Evolutionary conservation across 495 filamentous ascomycete species (phyloP).

Genomic region (Podospora sp.): DNA sequence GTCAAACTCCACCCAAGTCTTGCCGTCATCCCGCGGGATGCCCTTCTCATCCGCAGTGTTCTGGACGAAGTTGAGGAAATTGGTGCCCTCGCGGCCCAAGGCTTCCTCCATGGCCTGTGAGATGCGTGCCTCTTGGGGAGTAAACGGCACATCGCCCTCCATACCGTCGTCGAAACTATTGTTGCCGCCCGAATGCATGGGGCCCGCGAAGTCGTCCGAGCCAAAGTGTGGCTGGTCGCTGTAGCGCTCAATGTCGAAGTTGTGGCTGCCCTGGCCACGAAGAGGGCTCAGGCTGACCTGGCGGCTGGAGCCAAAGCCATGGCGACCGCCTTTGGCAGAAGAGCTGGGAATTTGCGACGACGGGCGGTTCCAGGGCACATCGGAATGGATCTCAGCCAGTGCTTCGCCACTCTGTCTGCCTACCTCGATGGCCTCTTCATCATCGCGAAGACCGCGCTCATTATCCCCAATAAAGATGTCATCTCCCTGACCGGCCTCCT

Average conservation of each 20-base stretch:
- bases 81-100: constrained; percentile 44
- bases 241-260: constrained; percentile 43
- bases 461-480: constrained; percentile 6
- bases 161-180: background rate
- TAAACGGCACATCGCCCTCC: background rate
- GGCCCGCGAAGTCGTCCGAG: constrained; percentile 33
- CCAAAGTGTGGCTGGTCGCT: constrained; percentile 41
- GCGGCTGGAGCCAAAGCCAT: constrained; percentile 26
- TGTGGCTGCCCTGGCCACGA: constrained; percentile 33
- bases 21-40: constrained; percentile 42
- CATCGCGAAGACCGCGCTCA: background rate
- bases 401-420: constrained; percentile 41
- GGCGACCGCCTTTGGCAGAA: constrained; percentile 37
- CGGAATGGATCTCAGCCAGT: constrained; percentile 46
- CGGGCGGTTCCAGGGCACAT: constrained; percentile 50
- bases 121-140: constrained; percentile 2
- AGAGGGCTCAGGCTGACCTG: constrained; percentile 44
- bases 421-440: constrained; percentile 38
- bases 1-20: constrained; percentile 57
- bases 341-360: constrained; percentile 47
- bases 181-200: constrained; percentile 24
- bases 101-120: constrained; percentile 31
- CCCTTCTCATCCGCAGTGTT: constrained; percentile 40
- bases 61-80: constrained; percentile 60
- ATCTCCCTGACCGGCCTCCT: constrained; percentile 17